Conservation (phyloP, 176 grass and related monocot species). For the maize (Zea mays) region Zm-B73-REFERENCE-NAM-5.0 NC_050103.1:22416001-22416500, state of each 20-base stretch:
- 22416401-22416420: constrained; percentile 71
- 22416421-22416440: constrained; percentile 80
- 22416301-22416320: background rate
- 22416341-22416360: background rate
- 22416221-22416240: constrained; percentile 38
- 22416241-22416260: constrained; percentile 17
- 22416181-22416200: background rate
- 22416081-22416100: background rate
- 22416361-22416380: constrained; percentile 23
- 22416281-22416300: background rate
- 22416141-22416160: background rate
- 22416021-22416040: background rate
- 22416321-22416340: background rate
- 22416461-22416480: constrained; percentile 41
- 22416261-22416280: background rate
- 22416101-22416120: background rate
- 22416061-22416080: background rate
- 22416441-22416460: constrained; percentile 76
- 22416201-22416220: background rate
- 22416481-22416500: background rate
- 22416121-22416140: constrained; percentile 11
- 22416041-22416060: background rate
- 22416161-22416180: constrained; percentile 21
- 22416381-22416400: background rate
- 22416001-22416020: background rate